Evolutionary conservation across 129 eudicot genomes (phyloP), one percentile per base, ranked within the genome.

Genomic region (Lactuca saligna): DNA sequence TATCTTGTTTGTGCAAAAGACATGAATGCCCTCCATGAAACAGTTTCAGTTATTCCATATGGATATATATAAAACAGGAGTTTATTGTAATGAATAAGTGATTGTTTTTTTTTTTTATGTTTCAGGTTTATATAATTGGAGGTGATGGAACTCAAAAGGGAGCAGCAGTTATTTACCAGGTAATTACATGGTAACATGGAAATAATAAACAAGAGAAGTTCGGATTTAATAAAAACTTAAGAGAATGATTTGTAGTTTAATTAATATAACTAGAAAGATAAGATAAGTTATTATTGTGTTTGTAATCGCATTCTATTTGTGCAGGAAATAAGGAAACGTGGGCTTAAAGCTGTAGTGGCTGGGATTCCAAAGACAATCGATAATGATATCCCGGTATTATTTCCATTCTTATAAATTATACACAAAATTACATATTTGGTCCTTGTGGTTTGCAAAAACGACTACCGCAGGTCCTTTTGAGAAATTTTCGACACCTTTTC

Each of bases 141-240:
- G 97, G 97, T n/a, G 95, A 86, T 68, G 97, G 95, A 65, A 90
- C 97, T 46, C 95, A 80, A 61, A 87, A 82, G 78, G 97, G 97
- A 60, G 97, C 97, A 72, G 76, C 97, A 6, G 91, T 66, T 16
- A 89, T 89, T 16, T 89, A 84, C 68, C 90, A 89, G 94, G 96
- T 84, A 74, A 78, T 61, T 63, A 73, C 51, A 58, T 39, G 65
- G 53, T 16, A 38, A 49, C 34, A 75, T 37, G 17, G 57, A 53
- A 53, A 53, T 15, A 53, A 53, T 15, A 25, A 25, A 25, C 29
- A 25, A 25, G 29, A 25, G 29, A 25, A 25, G 1, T 25, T 25
- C 29, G 1, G 29, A 17, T 42, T 58, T 15, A 15, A n/a, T 42
- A 25, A 56, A 7, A 56, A 29, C 15, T 57, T 33, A 15, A 10